Evolutionary conservation across 192 early-diverging fungal species (phyloP), one percentile per base, ranked within the genome.

Genomic region (Tieghemiomyces parasiticus): DNA sequence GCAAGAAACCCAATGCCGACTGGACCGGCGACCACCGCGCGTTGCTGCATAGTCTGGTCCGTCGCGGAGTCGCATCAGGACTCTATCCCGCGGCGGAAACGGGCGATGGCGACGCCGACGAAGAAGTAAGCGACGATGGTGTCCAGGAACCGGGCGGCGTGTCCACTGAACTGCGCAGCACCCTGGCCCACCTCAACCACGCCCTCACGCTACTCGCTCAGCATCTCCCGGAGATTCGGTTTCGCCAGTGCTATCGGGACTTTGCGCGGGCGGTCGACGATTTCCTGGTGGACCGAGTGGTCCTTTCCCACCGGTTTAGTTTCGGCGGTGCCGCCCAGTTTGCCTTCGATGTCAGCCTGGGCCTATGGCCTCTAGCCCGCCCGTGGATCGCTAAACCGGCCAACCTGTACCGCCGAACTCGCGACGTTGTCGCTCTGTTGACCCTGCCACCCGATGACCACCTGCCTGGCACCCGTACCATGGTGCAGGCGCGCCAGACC

Each of bases 401-500:
- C 24, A 58, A 58, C 26, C n/a, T 58, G 6, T 58, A 58, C 33
- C 55, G 55, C n/a, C 33, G 35, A 20, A 58, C 55, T n/a, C 34
- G 35, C 4, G 55, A 58, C n/a, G 55, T 34, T 26, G n/a, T 58
- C 1, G n/a, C 35, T 19, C 12, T 58, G 3, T 22, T 58, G 34
- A 24, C 33, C 0, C n/a, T 58, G n/a, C 55, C 35, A 12, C 16
- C 33, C 2, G 50, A 2, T 28, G 50, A 52, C 14, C 16, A 25
- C 26, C 6, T 3, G 20, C 24, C 2, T 52, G 22, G 30, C 2
- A 25, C 2, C 30, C 30, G 26, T 25, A 29, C 26, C 16, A 14
- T 28, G 26, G 50, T 52, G 14, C 26, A 2, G 24, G 14, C 26
- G 46, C 8, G 46, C 20, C 20, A 47, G 46, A 22, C 46, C 2